These are phyloP conservation scores for Mycena rosella DNA, from an alignment of 768 basidiomycete genomes.

Conservation along the genomic window DNA sequence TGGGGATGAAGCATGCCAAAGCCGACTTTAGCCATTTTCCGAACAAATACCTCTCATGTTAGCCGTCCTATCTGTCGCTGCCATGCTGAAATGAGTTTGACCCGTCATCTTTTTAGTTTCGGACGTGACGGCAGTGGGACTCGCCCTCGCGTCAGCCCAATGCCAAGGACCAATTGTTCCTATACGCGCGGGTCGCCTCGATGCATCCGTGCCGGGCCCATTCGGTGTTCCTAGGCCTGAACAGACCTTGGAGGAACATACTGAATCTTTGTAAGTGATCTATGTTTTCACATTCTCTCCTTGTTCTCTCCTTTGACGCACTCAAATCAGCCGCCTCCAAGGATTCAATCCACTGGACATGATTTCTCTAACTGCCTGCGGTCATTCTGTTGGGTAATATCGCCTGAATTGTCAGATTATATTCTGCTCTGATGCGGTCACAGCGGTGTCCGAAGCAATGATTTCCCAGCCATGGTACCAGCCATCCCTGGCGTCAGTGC, in stretches of 20 bases:
- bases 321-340: constrained; percentile 23
- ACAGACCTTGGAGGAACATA: constrained; percentile 22
- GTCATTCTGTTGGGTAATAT: constrained; percentile 29
- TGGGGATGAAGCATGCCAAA: constrained; percentile 21
- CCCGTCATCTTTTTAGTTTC: constrained; percentile 16
- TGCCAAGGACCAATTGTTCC: constrained; percentile 28
- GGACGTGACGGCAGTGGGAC: constrained; percentile 27
- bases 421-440: background rate
- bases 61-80: constrained; percentile 1
- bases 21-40: constrained; percentile 26
- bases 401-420: background rate
- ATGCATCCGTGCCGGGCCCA: constrained; percentile 23
- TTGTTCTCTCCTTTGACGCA: constrained; percentile 8
- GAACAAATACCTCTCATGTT: constrained; percentile 30
- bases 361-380: constrained; percentile 30
- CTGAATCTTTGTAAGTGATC: constrained; percentile 27
- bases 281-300: background rate
- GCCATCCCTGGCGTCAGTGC: constrained; percentile 9
- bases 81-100: constrained; percentile 2
- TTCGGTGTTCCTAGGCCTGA: constrained; percentile 24
- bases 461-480: constrained; percentile 31
- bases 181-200: constrained; percentile 26
- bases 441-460: constrained; percentile 27
- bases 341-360: constrained; percentile 28
- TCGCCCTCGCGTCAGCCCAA: constrained; percentile 26